Conservation (phyloP, 805 yeast species). For the Candida tibetensis region DNA sequence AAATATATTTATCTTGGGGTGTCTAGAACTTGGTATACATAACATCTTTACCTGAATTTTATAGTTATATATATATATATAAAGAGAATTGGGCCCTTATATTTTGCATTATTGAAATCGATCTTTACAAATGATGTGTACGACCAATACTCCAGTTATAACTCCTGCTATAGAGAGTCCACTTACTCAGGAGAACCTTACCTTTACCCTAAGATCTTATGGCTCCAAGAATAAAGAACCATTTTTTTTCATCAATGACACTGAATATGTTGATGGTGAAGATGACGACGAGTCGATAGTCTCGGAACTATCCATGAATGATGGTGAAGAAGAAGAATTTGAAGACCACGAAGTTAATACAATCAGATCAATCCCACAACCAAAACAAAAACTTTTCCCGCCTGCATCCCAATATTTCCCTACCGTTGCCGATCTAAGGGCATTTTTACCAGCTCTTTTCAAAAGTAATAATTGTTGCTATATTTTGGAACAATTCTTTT, state of each 20-base stretch:
- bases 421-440: slow-evolving; percentile 3
- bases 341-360: slow-evolving; percentile 2
- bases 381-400: no score
- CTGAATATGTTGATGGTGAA: slow-evolving; percentile 1
- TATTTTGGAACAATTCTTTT: slow-evolving; percentile 10
- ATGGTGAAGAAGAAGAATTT: slow-evolving; percentile 5
- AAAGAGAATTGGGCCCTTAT: no score
- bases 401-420: not conserved
- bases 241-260: not conserved
- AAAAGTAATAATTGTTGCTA: not conserved
- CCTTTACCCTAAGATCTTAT: slow-evolving; percentile 6
- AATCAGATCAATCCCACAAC: slow-evolving; percentile 4
- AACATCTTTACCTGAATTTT: no score
- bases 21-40: no score
- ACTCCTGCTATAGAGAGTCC: slow-evolving; percentile 1
- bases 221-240: slow-evolving; percentile 2
- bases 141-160: not conserved
- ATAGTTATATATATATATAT: no score
- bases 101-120: no score
- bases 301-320: no score
- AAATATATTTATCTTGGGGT: no score
- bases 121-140: not conserved
- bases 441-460: slow-evolving; percentile 7
- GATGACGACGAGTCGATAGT: slow-evolving; percentile 11
- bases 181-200: slow-evolving; percentile 2